Evolutionary conservation across 2,329 filamentous ascomycete species (phyloP).

Genomic region (Aspergillus arachidicola): DNA sequence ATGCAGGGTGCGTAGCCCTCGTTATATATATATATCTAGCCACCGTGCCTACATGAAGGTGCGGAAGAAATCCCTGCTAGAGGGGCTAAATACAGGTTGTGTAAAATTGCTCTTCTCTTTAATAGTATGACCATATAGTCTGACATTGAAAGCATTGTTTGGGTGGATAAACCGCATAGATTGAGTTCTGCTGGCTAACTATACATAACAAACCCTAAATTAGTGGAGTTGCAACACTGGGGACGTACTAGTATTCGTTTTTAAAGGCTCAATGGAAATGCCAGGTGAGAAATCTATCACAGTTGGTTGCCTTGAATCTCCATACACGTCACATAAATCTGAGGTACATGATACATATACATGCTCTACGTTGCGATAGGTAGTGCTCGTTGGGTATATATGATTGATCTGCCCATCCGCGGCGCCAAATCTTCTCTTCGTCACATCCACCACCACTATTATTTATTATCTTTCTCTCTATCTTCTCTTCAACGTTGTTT

Average conservation of each 20-base stretch:
- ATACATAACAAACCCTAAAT: neutral
- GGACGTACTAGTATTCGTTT: neutral
- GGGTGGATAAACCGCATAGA: neutral
- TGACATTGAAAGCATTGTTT: neutral
- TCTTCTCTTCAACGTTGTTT: neutral
- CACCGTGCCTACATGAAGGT: neutral
- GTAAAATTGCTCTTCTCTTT: neutral
- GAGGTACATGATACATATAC: slow-evolving; percentile 3
- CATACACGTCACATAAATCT: slow-evolving; percentile 1
- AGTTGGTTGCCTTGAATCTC: neutral
- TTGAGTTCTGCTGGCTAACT: neutral
- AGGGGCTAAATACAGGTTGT: neutral
- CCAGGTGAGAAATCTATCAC: neutral
- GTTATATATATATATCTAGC: neutral
- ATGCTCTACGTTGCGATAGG: neutral
- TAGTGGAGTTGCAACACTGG: neutral
- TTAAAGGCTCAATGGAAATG: neutral
- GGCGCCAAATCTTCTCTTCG: neutral
- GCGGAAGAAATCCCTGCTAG: neutral
- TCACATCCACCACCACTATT: neutral
- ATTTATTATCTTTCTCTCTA: neutral
- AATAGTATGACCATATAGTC: neutral
- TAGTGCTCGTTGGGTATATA: slow-evolving; percentile 1
- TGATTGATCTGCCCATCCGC: neutral
- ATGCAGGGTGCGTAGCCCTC: neutral